Conservation (phyloP, 2,329 filamentous ascomycete species). For the Teratosphaeria zuluensis region DNA sequence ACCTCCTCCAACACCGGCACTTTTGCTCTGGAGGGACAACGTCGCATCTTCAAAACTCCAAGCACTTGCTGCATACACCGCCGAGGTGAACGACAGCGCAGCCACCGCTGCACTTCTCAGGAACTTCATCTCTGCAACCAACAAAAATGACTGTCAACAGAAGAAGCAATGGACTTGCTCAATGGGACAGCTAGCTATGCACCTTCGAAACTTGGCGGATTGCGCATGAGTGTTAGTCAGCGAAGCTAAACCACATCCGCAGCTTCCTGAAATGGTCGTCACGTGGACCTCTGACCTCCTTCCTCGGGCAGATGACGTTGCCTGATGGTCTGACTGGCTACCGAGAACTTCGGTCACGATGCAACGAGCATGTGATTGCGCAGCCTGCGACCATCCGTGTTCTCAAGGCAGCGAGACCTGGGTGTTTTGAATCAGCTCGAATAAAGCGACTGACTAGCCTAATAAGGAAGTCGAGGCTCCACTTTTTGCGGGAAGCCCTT, state of each 20-base stretch:
- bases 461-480: not conserved
- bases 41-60: constrained; percentile 70
- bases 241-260: not conserved
- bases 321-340: not conserved
- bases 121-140: constrained; percentile 17
- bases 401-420: not conserved
- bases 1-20: constrained; percentile 39
- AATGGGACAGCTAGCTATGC: not conserved
- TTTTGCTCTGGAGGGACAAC: constrained; percentile 54
- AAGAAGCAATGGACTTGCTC: not conserved
- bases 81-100: constrained; percentile 17
- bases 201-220: not conserved
- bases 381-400: not conserved
- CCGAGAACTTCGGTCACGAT: not conserved
- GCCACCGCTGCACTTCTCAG: constrained; percentile 10
- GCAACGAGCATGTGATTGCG: not conserved
- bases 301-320: not conserved
- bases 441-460: not conserved
- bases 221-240: not conserved
- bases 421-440: not conserved
- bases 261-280: not conserved
- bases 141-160: not conserved
- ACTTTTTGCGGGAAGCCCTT: not conserved
- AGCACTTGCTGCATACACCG: constrained; percentile 36
- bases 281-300: not conserved